These are phyloP conservation scores for Paramecium tetraurelia DNA, from an alignment of 73 alveolate genomes.

Conservation along the genomic window DNA sequence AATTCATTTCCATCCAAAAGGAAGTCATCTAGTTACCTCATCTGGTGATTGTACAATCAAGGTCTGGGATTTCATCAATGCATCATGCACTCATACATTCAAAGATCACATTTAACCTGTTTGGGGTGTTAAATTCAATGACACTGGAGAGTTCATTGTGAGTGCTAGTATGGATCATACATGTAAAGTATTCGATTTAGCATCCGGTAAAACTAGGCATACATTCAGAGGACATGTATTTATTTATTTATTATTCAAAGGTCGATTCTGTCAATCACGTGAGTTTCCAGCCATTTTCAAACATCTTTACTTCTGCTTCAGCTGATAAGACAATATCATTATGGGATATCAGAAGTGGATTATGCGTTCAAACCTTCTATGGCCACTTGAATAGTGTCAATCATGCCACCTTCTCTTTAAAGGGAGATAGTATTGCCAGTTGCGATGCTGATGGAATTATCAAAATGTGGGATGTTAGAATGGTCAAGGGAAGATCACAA, in stretches of 20 bases:
- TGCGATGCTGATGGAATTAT: conserved; percentile 99
- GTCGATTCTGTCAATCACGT: conserved; percentile 97
- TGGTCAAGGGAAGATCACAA: conserved; percentile 94
- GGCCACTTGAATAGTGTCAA: conserved; percentile 98
- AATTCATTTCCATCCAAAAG: conserved; percentile 97
- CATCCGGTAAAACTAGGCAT: conserved; percentile 88
- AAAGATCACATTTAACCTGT: conserved; percentile 98
- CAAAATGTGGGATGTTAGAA: conserved; percentile 99
- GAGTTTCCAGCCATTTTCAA: conserved; percentile 92
- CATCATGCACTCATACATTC: conserved; percentile 94
- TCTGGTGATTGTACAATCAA: conserved; percentile 99
- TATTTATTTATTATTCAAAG: not conserved
- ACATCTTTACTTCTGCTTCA: conserved; percentile 95
- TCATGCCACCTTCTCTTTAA: conserved; percentile 86
- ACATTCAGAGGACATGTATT: conserved; percentile 97
- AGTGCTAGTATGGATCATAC: conserved; percentile 99
- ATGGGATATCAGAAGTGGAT: conserved; percentile 98
- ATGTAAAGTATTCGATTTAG: conserved; percentile 91
- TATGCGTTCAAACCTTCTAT: conserved; percentile 97
- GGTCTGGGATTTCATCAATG: conserved; percentile 99
- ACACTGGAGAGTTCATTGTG: conserved; percentile 87
- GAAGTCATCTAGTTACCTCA: conserved; percentile 89
- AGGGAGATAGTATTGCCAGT: conserved; percentile 97
- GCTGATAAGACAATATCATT: conserved; percentile 99
- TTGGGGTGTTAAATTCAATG: conserved; percentile 78